Percentiles rank a stretch among this genome's conserved stretches.
phyloP scores from a whole-genome alignment of 2,329 filamentous ascomycete species.

The Cadophora sp. region DNA sequence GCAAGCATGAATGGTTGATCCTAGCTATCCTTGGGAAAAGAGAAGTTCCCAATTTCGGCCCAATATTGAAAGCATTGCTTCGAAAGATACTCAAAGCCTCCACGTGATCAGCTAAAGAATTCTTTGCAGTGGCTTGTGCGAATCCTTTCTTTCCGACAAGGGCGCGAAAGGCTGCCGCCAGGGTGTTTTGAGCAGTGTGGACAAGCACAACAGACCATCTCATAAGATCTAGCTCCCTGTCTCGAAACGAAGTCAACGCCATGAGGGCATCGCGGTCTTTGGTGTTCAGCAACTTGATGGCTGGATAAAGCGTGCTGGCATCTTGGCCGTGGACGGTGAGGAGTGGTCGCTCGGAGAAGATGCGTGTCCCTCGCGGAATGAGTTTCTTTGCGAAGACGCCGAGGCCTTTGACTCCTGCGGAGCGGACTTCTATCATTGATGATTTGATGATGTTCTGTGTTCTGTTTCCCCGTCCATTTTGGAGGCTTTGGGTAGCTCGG shows the following conservation, averaged over 20 bases:
- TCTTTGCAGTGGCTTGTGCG: not conserved
- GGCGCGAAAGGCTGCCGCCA: not conserved
- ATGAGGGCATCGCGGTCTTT: constrained; percentile 24
- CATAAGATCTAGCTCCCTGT: constrained; percentile 18
- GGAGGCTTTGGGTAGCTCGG: not conserved
- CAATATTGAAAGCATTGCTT: constrained; percentile 38
- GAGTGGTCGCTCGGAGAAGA: constrained; percentile 40
- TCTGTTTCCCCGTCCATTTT: constrained; percentile 13
- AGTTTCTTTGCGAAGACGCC: constrained; percentile 37
- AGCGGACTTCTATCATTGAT: constrained; percentile 28
- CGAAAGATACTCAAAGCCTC: constrained; percentile 35
- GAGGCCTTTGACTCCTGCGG: constrained; percentile 37
- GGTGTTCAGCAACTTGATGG: constrained; percentile 24
- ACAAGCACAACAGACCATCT: constrained; percentile 27
- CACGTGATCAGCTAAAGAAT: constrained; percentile 29
- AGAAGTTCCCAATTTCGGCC: constrained; percentile 23
- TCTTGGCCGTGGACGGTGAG: constrained; percentile 34
- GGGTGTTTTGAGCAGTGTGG: constrained; percentile 15
- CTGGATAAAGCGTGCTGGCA: constrained; percentile 29
- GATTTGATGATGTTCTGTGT: constrained; percentile 20
- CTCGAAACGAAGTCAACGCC: constrained; percentile 26
- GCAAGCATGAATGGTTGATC: constrained; percentile 40
- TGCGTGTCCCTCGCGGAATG: constrained; percentile 38
- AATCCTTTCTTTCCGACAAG: not conserved
- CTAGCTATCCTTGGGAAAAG: constrained; percentile 36